Evolutionary conservation across 1,139 yeast genomes (phyloP).

Genomic region (Hemisphaericaspora lyxosophila): DNA sequence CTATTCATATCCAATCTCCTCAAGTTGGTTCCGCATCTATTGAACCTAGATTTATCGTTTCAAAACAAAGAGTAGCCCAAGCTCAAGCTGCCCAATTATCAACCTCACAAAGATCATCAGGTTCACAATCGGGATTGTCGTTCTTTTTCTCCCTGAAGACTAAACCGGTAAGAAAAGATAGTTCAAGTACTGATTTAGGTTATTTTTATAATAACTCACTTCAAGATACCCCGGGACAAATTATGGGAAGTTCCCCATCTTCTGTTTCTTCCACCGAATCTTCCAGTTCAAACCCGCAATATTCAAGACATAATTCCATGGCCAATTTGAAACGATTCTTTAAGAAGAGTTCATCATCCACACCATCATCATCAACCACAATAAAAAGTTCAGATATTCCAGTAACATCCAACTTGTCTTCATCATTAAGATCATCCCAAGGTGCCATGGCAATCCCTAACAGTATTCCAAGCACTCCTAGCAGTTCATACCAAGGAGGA

Average conservation of each 20-base stretch:
- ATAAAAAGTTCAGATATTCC: slow-evolving; percentile 25
- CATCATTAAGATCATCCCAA: slow-evolving; percentile 36
- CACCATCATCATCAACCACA: no score
- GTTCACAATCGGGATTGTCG: slow-evolving; percentile 52
- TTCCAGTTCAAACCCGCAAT: slow-evolving; percentile 18
- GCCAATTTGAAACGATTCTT: slow-evolving; percentile 66
- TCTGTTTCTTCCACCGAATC: slow-evolving; percentile 42
- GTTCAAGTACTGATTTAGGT: slow-evolving; percentile 47
- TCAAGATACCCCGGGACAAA: slow-evolving; percentile 26
- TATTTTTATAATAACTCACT: slow-evolving; percentile 45
- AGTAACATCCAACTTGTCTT: slow-evolving; percentile 40
- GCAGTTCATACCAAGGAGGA: slow-evolving; percentile 13
- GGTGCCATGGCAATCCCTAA: slow-evolving; percentile 17
- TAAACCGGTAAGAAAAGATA: slow-evolving; percentile 25
- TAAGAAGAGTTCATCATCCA: slow-evolving; percentile 46
- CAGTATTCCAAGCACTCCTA: slow-evolving; percentile 17
- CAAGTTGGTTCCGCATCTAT: slow-evolving; percentile 54
- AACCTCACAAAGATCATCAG: slow-evolving; percentile 32
- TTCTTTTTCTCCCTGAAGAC: slow-evolving; percentile 40
- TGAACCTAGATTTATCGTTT: slow-evolving; percentile 70
- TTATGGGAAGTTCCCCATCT: slow-evolving; percentile 37
- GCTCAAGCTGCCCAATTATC: slow-evolving; percentile 40
- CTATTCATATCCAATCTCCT: slow-evolving; percentile 70
- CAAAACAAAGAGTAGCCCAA: slow-evolving; percentile 69
- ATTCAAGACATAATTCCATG: slow-evolving; percentile 66